These are phyloP conservation scores for Fusarium illudens DNA, from an alignment of 2,329 filamentous ascomycete genomes.

Conservation along the genomic window DNA sequence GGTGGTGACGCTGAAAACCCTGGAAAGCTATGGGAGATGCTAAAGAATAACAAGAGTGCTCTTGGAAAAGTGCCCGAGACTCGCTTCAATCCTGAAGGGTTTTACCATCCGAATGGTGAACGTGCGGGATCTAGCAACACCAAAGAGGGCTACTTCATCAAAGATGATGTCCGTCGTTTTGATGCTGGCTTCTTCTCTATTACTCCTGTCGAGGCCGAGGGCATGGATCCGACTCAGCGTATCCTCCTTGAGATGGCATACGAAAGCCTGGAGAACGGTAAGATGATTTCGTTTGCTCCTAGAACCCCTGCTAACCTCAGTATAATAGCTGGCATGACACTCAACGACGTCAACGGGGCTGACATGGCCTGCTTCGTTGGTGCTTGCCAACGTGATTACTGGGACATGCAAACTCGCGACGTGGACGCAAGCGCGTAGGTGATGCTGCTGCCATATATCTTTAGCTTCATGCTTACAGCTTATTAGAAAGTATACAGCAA, in stretches of 20 bases:
- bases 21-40: constrained; percentile 56
- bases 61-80: constrained; percentile 54
- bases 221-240: constrained; percentile 48
- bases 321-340: not conserved
- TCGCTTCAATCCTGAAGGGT: constrained; percentile 56
- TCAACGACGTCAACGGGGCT: not conserved
- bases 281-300: not conserved
- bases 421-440: constrained; percentile 4
- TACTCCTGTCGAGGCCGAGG: constrained; percentile 58
- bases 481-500: not conserved
- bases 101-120: constrained; percentile 54
- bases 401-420: constrained; percentile 7
- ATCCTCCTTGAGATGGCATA: not conserved
- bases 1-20: constrained; percentile 53
- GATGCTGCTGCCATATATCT: not conserved
- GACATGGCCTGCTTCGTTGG: constrained; percentile 9
- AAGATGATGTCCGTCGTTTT: constrained; percentile 56
- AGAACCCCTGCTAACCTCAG: not conserved
- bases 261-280: not conserved
- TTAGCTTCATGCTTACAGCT: not conserved
- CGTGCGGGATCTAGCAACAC: constrained; percentile 53
- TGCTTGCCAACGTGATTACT: constrained; percentile 9
- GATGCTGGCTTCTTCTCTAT: constrained; percentile 63
- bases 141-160: constrained; percentile 53
- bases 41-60: constrained; percentile 51